Base-by-base conservation (phyloP, 208 protist species). In the Spongospora subterranea region DNA sequence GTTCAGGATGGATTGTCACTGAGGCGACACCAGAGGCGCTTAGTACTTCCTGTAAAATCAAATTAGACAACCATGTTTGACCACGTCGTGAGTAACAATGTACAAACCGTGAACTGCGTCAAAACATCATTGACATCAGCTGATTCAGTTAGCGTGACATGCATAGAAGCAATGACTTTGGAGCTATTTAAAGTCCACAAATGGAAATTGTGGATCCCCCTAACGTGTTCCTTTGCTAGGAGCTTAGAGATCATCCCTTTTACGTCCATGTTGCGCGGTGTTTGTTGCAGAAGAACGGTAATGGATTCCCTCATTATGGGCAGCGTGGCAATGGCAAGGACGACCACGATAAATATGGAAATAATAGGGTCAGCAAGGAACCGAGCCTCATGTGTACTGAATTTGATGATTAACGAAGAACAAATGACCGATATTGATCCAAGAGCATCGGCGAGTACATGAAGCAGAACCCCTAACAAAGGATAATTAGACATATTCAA, bases 351-450 rank as follows among this genome's bases (percentile, higher is more conserved):
- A 43, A 82, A 17, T 40, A 82, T 82, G 35, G 71, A 45, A n/a
- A 82, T 40, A 20, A 82, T 13, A 13, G 71, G 71, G n/a, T 82
- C 71, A 82, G 71, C 71, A n/a, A 82, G 17, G 40, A 82, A 82
- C n/a, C 71, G 6, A 43, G 6, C 11, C 6, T 35, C 17, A n/a
- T 20, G 13, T 39, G 17, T 43, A n/a, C 17, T 82, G n/a, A 82
- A 82, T n/a, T 82, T 82, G 71, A 82, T 43, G 71, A 82, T 39
- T 20, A 82, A n/a, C 17, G 17, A 82, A 20, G 71, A 82, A n/a
- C 17, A 6, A 6, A 82, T 6, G 11, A 82, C 71, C 6, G 17
- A 6, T 40, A 82, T n/a, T 39, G 71, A 82, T 39, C 71, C 71
- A 82, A 82, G 71, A 35, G 17, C 71, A 43, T 82, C 71, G 35